Conservation (phyloP, 331 rosid genomes). For the Phaseolus coccineus region DNA sequence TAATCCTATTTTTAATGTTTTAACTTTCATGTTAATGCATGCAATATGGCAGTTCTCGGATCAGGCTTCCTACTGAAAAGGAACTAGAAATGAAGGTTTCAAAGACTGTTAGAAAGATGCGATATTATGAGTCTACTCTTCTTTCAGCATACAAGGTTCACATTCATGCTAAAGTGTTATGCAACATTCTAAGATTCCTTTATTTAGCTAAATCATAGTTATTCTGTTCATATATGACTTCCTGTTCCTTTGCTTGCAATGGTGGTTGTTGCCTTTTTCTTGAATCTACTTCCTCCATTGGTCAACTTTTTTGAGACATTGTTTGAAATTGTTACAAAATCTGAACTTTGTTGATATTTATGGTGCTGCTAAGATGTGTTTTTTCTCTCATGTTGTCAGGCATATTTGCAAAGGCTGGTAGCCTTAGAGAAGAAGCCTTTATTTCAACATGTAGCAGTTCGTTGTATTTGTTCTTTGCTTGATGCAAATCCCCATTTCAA, state of each 20-base stretch:
- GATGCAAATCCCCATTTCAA: slow-evolving; percentile 93
- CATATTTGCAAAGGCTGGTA: slow-evolving; percentile 80
- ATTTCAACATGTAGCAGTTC: slow-evolving; percentile 76
- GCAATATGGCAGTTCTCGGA: slow-evolving; percentile 73
- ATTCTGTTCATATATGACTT: slow-evolving; percentile 18
- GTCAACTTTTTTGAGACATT: background rate
- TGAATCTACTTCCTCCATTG: slow-evolving; percentile 23
- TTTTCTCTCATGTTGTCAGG: slow-evolving; percentile 56
- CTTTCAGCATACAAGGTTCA: slow-evolving; percentile 88
- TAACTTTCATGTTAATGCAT: slow-evolving; percentile 32
- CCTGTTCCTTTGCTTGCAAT: slow-evolving; percentile 25
- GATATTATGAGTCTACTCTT: slow-evolving; percentile 90
- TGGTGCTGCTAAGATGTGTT: slow-evolving; percentile 28
- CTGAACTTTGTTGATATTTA: slow-evolving; percentile 18
- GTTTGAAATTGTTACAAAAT: slow-evolving; percentile 30
- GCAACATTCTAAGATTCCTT: background rate
- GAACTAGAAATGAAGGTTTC: slow-evolving; percentile 96
- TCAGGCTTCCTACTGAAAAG: slow-evolving; percentile 97
- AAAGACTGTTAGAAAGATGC: slow-evolving; percentile 85
- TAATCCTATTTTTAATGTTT: slow-evolving; percentile 37
- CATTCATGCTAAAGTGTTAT: slow-evolving; percentile 29
- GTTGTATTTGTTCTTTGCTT: slow-evolving; percentile 85
- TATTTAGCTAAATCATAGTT: slow-evolving; percentile 16
- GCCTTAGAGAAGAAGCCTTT: slow-evolving; percentile 66
- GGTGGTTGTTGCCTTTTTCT: slow-evolving; percentile 29